Evolutionary conservation across 352 stramenopile genomes (phyloP).

Genomic region (Pelagophyceae sp.): DNA sequence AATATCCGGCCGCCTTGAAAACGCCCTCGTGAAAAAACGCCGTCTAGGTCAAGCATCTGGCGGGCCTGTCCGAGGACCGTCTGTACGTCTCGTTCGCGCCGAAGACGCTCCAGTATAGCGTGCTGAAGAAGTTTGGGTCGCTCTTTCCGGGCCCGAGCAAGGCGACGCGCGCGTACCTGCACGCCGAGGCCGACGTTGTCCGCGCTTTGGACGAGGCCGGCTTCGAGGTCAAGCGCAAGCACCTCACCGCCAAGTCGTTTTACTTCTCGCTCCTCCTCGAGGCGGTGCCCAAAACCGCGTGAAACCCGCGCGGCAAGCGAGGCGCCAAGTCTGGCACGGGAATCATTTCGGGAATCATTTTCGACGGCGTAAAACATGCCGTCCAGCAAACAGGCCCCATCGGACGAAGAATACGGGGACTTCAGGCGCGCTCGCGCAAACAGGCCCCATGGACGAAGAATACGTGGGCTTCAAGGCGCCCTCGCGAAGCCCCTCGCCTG

Average conservation of each 20-base stretch:
- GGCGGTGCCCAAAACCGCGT: conserved; percentile 32
- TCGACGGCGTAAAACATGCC: no score
- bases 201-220: conserved; percentile 51
- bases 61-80: conserved; percentile 51
- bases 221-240: conserved; percentile 57
- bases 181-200: conserved; percentile 60
- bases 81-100: conserved; percentile 70
- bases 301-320: no score
- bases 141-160: conserved; percentile 72
- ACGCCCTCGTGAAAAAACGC: no score
- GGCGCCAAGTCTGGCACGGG: no score
- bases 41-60: conserved; percentile 62
- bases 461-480: no score
- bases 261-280: conserved; percentile 72
- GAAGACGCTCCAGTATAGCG: conserved; percentile 66
- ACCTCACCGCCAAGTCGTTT: conserved; percentile 72
- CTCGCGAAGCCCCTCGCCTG: no score
- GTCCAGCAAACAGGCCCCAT: no score
- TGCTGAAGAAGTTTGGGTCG: conserved; percentile 68
- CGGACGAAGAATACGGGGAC: no score
- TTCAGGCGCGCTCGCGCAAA: no score
- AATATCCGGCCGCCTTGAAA: no score
- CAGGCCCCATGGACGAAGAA: no score
- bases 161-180: conserved; percentile 66
- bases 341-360: no score